phyloP scores from a whole-genome alignment of 805 yeast species.

The Kuraishia cidri region DNA sequence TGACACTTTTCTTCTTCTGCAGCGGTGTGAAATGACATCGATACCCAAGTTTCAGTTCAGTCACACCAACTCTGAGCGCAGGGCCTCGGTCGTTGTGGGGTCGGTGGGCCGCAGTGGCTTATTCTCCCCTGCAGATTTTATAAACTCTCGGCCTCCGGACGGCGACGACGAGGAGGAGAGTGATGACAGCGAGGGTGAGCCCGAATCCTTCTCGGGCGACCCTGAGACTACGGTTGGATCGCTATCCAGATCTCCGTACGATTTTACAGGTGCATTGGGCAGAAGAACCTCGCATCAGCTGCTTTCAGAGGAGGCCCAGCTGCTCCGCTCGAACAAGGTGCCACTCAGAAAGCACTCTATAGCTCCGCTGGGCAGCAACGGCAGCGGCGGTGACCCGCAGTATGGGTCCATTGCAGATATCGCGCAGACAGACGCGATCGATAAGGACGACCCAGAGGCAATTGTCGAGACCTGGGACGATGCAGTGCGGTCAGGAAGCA shows the following conservation, averaged over 20 bases:
- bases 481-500: constrained; percentile 2
- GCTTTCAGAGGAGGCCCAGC: constrained; percentile 17
- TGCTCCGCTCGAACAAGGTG: constrained; percentile 15
- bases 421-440: constrained; percentile 2
- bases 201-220: background rate
- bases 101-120: constrained; percentile 33
- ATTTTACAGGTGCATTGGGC: background rate
- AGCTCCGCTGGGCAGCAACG: background rate
- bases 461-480: constrained; percentile 12
- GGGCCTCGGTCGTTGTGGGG: constrained; percentile 35
- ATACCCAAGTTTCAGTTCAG: constrained; percentile 10
- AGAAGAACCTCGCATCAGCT: constrained; percentile 3
- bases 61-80: constrained; percentile 27
- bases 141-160: background rate
- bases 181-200: background rate
- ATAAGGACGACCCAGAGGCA: constrained; percentile 13
- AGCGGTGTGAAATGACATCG: background rate
- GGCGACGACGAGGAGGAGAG: background rate
- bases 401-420: constrained; percentile 5
- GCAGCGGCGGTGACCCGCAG: background rate
- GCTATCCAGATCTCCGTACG: background rate
- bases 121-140: constrained; percentile 2
- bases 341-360: constrained; percentile 13
- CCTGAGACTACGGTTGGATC: no score
- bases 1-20: no score